These are phyloP conservation scores for Backusella circina DNA, from an alignment of 192 early-diverging fungal genomes.

Conservation along the genomic window DNA sequence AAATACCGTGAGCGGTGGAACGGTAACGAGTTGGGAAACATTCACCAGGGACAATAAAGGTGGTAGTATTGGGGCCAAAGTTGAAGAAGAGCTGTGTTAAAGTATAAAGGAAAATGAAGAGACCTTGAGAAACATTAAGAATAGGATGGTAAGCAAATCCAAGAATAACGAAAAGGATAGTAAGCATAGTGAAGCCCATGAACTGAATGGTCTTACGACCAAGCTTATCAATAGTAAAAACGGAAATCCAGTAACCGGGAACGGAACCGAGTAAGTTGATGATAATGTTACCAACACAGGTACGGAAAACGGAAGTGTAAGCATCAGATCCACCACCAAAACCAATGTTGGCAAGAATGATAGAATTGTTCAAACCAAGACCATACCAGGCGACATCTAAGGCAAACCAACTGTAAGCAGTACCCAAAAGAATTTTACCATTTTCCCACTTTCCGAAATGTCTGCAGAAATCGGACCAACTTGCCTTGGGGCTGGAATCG, in stretches of 20 bases:
- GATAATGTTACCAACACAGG: slow-evolving; percentile 87
- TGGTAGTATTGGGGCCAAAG: slow-evolving; percentile 95
- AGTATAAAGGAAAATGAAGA: slow-evolving; percentile 65
- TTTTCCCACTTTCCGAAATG: slow-evolving; percentile 83
- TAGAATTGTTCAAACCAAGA: slow-evolving; percentile 75
- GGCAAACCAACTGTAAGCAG: slow-evolving; percentile 72
- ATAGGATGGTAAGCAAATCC: slow-evolving; percentile 73
- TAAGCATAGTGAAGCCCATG: slow-evolving; percentile 79
- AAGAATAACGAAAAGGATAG: slow-evolving; percentile 69
- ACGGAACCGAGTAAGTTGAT: slow-evolving; percentile 82
- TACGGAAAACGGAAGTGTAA: slow-evolving; percentile 61
- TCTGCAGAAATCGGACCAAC: slow-evolving; percentile 51
- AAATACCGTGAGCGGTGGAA: slow-evolving; percentile 78
- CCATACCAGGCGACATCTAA: slow-evolving; percentile 83
- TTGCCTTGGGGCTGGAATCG: slow-evolving; percentile 28
- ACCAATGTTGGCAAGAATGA: slow-evolving; percentile 69
- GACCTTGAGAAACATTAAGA: slow-evolving; percentile 46
- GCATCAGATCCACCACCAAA: slow-evolving; percentile 44
- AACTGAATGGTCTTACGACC: slow-evolving; percentile 94
- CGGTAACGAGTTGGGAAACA: slow-evolving; percentile 81
- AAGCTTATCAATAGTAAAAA: slow-evolving; percentile 81
- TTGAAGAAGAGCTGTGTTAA: slow-evolving; percentile 82
- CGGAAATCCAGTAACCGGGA: slow-evolving; percentile 95
- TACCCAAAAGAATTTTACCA: slow-evolving; percentile 74
- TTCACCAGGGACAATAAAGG: slow-evolving; percentile 82